Base-by-base conservation (phyloP, 371 early-diverging fungal species). In the Mycotypha africana region DNA sequence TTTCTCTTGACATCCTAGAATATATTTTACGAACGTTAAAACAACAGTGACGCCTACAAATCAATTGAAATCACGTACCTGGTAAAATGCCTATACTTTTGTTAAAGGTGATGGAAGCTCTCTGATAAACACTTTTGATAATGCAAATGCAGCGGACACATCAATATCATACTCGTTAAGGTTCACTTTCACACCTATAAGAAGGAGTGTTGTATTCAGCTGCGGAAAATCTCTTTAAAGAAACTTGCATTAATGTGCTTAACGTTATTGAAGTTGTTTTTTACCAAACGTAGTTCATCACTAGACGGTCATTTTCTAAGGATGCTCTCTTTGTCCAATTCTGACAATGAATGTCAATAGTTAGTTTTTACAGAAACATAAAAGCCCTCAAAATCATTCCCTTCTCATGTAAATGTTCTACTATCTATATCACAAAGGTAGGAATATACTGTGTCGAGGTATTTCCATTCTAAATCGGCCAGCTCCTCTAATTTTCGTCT, bases 231-330 rank as follows among this genome's bases (percentile, higher is more conserved):
- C n/a, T n/a, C n/a, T n/a, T n/a, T n/a, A n/a, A n/a, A n/a, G n/a
- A n/a, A n/a, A n/a, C n/a, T n/a, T n/a, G n/a, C n/a, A n/a, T n/a
- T n/a, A n/a, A n/a, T n/a, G n/a, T n/a, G n/a, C n/a, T 41, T 60
- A 54, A 81, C 87, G 36, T 69, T 59, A 51, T 95, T 82, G 53
- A 86, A 89, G 0, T 71, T 74, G 16, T 71, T 66, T 44, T 87
- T 86, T 16, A 85, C 86, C 7, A 74, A 72, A 17, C 52, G 58
- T 16, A 74, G 40, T 42, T 74, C 68, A 26, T 65, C 68, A 37
- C 68, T 68, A 0, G 68, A 72, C 4, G 97, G 93, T 15, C 93
- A 92, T 31, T 90, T 78, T 21, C 97, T 69, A 50, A 96, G 95
- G 5, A 96, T 55, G 10, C 97, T 95, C 56, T 95, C 93, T 22